Evolutionary conservation across 331 rosid species (phyloP).

Genomic region (Cydonia oblonga): DNA sequence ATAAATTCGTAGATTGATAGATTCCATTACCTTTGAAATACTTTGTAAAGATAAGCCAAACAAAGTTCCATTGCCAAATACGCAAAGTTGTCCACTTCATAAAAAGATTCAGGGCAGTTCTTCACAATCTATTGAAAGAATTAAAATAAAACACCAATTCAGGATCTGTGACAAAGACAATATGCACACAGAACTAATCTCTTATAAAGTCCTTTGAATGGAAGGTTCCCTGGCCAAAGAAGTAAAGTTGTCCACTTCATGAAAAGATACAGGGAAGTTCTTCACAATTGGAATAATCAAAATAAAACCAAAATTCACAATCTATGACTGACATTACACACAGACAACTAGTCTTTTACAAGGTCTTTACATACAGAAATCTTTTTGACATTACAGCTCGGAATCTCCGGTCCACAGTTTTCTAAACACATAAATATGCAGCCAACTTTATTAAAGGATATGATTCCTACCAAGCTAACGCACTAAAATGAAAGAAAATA

Average conservation of each 20-base stretch:
- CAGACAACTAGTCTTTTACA: not conserved
- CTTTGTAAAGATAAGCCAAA: slow-evolving; percentile 44
- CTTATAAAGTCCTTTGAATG: not conserved
- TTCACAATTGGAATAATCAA: slow-evolving; percentile 29
- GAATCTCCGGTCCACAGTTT: not conserved
- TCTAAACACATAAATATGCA: not conserved
- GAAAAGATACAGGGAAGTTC: slow-evolving; percentile 65
- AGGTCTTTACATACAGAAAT: not conserved
- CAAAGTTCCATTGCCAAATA: slow-evolving; percentile 62
- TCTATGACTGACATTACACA: not conserved
- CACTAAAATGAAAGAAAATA: not conserved
- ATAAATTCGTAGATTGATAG: not conserved
- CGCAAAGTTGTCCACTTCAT: slow-evolving; percentile 48
- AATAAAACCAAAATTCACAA: not conserved
- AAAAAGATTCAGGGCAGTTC: slow-evolving; percentile 65
- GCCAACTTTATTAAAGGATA: not conserved
- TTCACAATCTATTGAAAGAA: slow-evolving; percentile 31
- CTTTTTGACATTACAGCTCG: not conserved
- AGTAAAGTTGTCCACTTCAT: slow-evolving; percentile 47
- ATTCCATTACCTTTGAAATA: slow-evolving; percentile 41
- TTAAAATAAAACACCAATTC: slow-evolving; percentile 9
- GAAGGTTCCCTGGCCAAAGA: slow-evolving; percentile 54
- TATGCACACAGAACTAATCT: not conserved
- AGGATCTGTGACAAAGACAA: not conserved
- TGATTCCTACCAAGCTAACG: not conserved